A percentile compares a stretch with the other conserved stretches of the same genome.
Evolutionary conservation across 2,329 filamentous ascomycete species (phyloP).

Genomic region (Fragosphaeria purpurea): DNA sequence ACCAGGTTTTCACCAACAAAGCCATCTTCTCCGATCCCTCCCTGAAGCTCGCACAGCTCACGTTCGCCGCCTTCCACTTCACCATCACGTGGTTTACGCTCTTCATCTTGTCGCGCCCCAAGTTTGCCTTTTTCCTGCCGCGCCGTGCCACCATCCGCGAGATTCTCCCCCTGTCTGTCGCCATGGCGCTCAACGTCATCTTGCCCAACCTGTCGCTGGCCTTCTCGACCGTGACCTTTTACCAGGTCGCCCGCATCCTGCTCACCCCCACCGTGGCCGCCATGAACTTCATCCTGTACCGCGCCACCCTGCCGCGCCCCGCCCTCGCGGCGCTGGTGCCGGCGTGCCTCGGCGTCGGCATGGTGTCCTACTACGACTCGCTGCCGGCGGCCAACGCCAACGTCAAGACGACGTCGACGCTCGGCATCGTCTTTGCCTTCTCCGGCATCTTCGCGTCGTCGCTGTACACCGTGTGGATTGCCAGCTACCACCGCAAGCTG

Average conservation of each 20-base stretch:
- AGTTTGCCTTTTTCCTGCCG: conserved; percentile 48
- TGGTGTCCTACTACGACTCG: conserved; percentile 62
- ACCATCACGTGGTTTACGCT: conserved; percentile 54
- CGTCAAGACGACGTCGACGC: conserved; percentile 43
- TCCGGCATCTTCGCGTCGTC: conserved; percentile 54
- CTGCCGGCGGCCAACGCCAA: conserved; percentile 34
- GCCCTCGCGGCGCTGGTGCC: conserved; percentile 48
- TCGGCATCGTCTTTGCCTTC: conserved; percentile 57
- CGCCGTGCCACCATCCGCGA: conserved; percentile 43
- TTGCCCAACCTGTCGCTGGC: conserved; percentile 58
- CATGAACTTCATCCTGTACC: conserved; percentile 55
- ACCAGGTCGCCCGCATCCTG: conserved; percentile 58
- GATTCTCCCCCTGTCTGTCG: conserved; percentile 53
- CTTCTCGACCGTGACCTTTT: conserved; percentile 59
- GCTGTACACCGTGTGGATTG: conserved; percentile 60
- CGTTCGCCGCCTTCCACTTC: conserved; percentile 61
- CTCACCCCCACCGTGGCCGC: conserved; percentile 55
- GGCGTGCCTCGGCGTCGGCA: conserved; percentile 53
- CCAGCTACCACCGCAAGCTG: conserved; percentile 54
- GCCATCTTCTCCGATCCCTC: conserved; percentile 55
- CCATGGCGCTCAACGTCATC: conserved; percentile 61
- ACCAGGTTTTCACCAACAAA: conserved; percentile 60
- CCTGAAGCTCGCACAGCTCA: conserved; percentile 51
- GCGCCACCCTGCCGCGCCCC: conserved; percentile 41
- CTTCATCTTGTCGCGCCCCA: conserved; percentile 49